Evolutionary conservation across 352 stramenopile genomes (phyloP).

Genomic region (Elongisporangium prolatum): DNA sequence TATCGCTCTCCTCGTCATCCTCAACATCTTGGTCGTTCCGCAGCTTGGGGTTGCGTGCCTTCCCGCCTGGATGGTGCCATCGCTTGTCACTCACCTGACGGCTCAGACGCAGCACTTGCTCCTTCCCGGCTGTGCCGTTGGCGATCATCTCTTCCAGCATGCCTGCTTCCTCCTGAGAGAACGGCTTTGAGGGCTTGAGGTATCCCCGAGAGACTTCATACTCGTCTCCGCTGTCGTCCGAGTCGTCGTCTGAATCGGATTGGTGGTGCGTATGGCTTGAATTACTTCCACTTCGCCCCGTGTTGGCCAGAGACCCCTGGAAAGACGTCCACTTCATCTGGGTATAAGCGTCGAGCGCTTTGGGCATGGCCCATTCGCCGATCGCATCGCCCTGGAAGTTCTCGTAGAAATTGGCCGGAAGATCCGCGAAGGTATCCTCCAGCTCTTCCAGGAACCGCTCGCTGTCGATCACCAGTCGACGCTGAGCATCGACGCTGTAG

Average conservation of each 20-base stretch:
- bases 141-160: constrained; percentile 80
- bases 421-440: constrained; percentile 53
- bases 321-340: constrained; percentile 82
- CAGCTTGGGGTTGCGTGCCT: constrained; percentile 32
- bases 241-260: constrained; percentile 38
- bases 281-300: constrained; percentile 8
- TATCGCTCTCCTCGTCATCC: constrained; percentile 10
- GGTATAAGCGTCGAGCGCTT: constrained; percentile 62
- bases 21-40: constrained; percentile 24
- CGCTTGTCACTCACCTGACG: constrained; percentile 57
- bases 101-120: constrained; percentile 64
- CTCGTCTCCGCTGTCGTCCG: constrained; percentile 52
- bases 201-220: constrained; percentile 43
- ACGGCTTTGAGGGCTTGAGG: constrained; percentile 53
- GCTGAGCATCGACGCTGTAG: constrained; percentile 49
- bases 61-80: constrained; percentile 29
- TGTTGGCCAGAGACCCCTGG: constrained; percentile 17
- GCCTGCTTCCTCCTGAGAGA: constrained; percentile 67
- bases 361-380: constrained; percentile 56
- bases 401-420: constrained; percentile 46
- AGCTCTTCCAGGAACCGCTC: constrained; percentile 65
- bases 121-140: constrained; percentile 55
- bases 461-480: constrained; percentile 54
- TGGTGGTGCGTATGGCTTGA: constrained; percentile 7
- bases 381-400: constrained; percentile 35